phyloP scores from a whole-genome alignment of 2,329 filamentous ascomycete genomes.

The Pseudogymnoascus destructans region DNA sequence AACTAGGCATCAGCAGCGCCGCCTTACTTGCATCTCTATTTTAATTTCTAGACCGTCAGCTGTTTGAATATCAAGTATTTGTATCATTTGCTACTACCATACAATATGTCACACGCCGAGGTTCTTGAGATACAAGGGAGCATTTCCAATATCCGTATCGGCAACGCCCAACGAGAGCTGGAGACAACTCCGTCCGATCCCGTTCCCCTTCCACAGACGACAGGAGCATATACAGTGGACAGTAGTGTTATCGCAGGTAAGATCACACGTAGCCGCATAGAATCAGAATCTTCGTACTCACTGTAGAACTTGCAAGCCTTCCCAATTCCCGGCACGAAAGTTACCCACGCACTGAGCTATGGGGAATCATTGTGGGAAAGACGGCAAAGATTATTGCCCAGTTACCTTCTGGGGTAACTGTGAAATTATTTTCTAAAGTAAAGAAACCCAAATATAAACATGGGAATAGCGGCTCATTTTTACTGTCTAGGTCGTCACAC shows the following conservation, averaged over 20 bases:
- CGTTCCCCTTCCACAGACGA: background rate
- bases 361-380: background rate
- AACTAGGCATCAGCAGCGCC: background rate
- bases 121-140: background rate
- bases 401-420: background rate
- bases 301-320: background rate
- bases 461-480: background rate
- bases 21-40: background rate
- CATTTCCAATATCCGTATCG: background rate
- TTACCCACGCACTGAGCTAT: background rate
- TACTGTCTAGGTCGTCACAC: background rate
- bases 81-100: background rate
- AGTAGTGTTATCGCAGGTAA: too few relatives aligned
- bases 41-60: background rate
- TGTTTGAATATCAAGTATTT: background rate
- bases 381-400: background rate
- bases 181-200: background rate
- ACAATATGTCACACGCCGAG: background rate
- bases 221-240: too few relatives aligned
- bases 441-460: background rate
- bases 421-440: background rate
- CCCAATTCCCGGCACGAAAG: background rate
- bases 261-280: background rate
- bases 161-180: background rate
- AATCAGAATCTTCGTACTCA: background rate